Evolutionary conservation across 2,329 filamentous ascomycete species (phyloP).

Genomic region (Elsinoe perseae): DNA sequence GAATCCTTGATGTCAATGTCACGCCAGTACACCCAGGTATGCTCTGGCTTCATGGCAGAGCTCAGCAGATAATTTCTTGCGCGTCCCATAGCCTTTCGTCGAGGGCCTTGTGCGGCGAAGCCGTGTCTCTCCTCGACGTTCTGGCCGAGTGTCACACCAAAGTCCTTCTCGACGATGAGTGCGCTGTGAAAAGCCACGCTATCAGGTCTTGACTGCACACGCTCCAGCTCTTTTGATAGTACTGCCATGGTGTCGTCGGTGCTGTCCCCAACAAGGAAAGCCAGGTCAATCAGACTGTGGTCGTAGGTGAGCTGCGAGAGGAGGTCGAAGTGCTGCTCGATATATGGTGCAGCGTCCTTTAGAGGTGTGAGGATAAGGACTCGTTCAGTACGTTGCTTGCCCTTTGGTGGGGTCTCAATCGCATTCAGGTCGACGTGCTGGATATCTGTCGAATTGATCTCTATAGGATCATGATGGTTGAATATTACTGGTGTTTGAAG

Average conservation of each 20-base stretch:
- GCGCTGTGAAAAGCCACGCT: constrained; percentile 79
- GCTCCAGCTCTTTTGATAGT: constrained; percentile 74
- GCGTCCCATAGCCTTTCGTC: constrained; percentile 80
- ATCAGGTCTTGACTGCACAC: constrained; percentile 70
- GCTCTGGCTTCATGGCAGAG: constrained; percentile 78
- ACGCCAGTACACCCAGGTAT: constrained; percentile 98
- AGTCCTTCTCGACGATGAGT: constrained; percentile 84
- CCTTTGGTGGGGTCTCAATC: constrained; percentile 72
- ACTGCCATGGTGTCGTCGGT: constrained; percentile 86
- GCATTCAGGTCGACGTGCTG: constrained; percentile 74
- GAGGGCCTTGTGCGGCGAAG: constrained; percentile 79
- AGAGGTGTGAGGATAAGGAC: constrained; percentile 88
- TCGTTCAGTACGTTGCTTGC: constrained; percentile 71
- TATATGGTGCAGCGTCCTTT: constrained; percentile 74
- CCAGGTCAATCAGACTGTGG: constrained; percentile 89
- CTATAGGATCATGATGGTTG: constrained; percentile 85
- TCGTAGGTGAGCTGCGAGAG: constrained; percentile 85
- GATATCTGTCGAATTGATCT: constrained; percentile 75
- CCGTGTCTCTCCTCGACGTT: constrained; percentile 74
- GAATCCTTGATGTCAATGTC: constrained; percentile 95
- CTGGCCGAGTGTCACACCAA: constrained; percentile 67
- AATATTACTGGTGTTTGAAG: constrained; percentile 89
- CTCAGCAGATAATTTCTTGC: constrained; percentile 88
- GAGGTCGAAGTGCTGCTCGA: constrained; percentile 89
- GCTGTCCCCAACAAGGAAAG: constrained; percentile 88